Base-by-base conservation (phyloP, 2,329 filamentous ascomycete species). In the Taxawa tesnikishii region DNA sequence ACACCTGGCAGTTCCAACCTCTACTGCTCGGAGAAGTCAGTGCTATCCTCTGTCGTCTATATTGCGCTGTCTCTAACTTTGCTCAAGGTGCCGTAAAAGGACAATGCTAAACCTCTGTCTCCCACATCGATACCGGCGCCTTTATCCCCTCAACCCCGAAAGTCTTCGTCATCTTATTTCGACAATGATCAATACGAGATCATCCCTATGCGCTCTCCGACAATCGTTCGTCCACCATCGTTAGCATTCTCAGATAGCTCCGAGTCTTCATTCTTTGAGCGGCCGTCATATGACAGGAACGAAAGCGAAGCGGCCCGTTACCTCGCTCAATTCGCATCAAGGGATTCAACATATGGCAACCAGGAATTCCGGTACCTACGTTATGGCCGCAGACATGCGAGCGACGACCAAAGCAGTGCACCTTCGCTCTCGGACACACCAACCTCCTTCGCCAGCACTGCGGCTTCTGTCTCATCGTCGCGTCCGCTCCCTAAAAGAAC, bases 1-100 rank as follows among this genome's bases (percentile, higher is more conserved):
- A 64, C 68, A 18, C 73, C 73, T 11, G 67, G 67, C 50, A 70
- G 70, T 47, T 63, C 63, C 11, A 62, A 75, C 25, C 59, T 78
- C 27, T 78, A 78, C 50, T 78, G 73, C 57, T 76, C 71, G 31
- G 70, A 76, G 59, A 67, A 66, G 72, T 76, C 62, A 49, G 61
- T 50, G 21, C 30, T 34, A 33, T 39, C 29, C 26, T 32, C 13
- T 28, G 14, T 12, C 29, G 21, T 32, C 13, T 29, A 13, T 31
- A 25, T 29, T 21, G 24, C 17, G 17, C 26, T 21, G 4, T 15
- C 25, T 10, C 34, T 43, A 29, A 44, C 36, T 31, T 11, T 10
- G 18, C 30, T 25, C 33, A 65, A 63, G 43, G 67, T 63, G 46
- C 59, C 60, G 29, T 58, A 54, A 41, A 59, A 58, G 45, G 63